Percentiles rank a stretch among this genome's conserved stretches.
These are phyloP conservation scores for Elaeis guineensis DNA, from an alignment of 176 grass and related monocot genomes.

Conservation along the genomic window DNA sequence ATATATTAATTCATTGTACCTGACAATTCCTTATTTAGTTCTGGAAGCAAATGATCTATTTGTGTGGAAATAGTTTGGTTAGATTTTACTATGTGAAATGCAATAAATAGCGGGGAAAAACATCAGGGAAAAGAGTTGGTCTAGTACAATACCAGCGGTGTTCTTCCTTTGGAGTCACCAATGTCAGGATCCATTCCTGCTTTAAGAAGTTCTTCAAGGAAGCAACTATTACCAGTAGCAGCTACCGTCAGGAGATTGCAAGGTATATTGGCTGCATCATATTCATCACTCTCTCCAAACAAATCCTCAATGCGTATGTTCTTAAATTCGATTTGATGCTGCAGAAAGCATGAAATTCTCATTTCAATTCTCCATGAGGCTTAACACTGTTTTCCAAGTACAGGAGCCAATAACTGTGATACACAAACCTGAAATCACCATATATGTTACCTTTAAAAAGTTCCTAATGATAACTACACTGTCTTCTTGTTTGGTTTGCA, in stretches of 20 bases:
- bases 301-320: slow-evolving; percentile 63
- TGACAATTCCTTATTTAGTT: too few relatives aligned
- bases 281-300: slow-evolving; percentile 35
- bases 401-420: too few relatives aligned
- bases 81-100: too few relatives aligned
- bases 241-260: slow-evolving; percentile 73
- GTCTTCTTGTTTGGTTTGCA: slow-evolving; percentile 70
- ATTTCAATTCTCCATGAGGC: not conserved
- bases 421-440: not conserved
- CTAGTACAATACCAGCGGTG: slow-evolving; percentile 48
- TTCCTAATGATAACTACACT: slow-evolving; percentile 71
- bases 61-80: too few relatives aligned
- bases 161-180: slow-evolving; percentile 76
- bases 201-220: slow-evolving; percentile 77
- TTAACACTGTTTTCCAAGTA: too few relatives aligned
- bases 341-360: slow-evolving; percentile 9
- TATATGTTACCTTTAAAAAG: slow-evolving; percentile 56
- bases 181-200: slow-evolving; percentile 78
- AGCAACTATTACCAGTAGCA: slow-evolving; percentile 64
- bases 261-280: slow-evolving; percentile 35
- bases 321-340: slow-evolving; percentile 77
- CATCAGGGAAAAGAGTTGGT: not conserved
- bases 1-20: too few relatives aligned
- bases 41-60: too few relatives aligned
- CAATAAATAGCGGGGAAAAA: too few relatives aligned